These are phyloP conservation scores for Trichoderma lentiforme DNA, from an alignment of 2,329 filamentous ascomycete genomes.

Conservation along the genomic window DNA sequence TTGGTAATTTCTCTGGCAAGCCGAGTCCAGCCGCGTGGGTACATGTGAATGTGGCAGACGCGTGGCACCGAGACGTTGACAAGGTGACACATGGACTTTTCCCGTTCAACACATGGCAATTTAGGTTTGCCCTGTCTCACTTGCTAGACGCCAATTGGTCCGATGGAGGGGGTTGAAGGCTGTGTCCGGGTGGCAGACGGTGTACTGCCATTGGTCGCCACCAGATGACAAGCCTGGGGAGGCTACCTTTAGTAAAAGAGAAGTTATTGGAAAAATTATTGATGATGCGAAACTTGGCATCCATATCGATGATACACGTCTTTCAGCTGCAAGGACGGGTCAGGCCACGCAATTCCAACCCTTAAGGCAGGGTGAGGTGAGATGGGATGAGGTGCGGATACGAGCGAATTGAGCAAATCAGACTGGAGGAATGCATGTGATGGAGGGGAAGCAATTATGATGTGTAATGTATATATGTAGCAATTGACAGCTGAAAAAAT, in stretches of 20 bases:
- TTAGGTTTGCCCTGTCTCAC: background rate
- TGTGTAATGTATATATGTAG: background rate
- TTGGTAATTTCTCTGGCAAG: background rate
- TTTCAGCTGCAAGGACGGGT: background rate
- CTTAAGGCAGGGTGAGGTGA: background rate
- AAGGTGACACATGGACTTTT: background rate
- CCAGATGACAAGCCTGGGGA: background rate
- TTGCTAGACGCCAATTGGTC: background rate
- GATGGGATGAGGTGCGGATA: background rate
- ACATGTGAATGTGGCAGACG: background rate
- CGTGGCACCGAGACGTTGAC: background rate
- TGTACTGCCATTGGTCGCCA: conserved; percentile 14
- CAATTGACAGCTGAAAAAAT: background rate
- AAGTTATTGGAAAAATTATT: background rate
- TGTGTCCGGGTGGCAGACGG: background rate
- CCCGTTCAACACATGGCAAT: background rate
- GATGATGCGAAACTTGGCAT: background rate
- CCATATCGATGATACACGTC: background rate
- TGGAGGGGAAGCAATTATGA: background rate
- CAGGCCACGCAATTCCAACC: background rate
- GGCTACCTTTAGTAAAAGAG: background rate
- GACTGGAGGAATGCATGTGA: background rate
- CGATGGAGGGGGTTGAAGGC: background rate
- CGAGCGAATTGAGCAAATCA: background rate
- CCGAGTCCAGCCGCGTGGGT: background rate